A percentile compares a stretch with the other conserved stretches of the same genome.
These are phyloP conservation scores for Arxiozyma slooffiae DNA, from an alignment of 1,139 yeast species.

Conservation along the genomic window DNA sequence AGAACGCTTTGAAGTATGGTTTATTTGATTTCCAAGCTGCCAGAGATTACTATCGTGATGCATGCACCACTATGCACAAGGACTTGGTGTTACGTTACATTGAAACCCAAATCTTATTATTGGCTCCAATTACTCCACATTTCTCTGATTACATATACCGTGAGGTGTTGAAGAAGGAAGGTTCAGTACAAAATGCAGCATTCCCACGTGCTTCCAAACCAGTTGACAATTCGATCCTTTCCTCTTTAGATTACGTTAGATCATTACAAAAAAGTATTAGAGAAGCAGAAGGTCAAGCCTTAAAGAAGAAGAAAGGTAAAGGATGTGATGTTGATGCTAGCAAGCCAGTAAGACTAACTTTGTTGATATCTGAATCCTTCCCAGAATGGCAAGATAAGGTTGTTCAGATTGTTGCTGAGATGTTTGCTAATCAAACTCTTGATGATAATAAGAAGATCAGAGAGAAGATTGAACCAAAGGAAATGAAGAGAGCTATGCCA, in stretches of 20 bases:
- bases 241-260: constrained; percentile 72
- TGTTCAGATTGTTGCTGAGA: constrained; percentile 71
- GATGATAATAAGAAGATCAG: constrained; percentile 54
- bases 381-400: constrained; percentile 95
- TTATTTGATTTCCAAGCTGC: constrained; percentile 90
- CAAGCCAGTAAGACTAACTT: constrained; percentile 61
- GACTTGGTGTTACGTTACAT: constrained; percentile 75
- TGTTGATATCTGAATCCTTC: constrained; percentile 71
- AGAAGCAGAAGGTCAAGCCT: constrained; percentile 80
- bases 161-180: constrained; percentile 56
- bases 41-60: constrained; percentile 92
- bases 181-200: constrained; percentile 58
- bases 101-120: constrained; percentile 70
- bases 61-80: constrained; percentile 62
- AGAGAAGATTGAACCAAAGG: constrained; percentile 55
- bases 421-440: constrained; percentile 55
- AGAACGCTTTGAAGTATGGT: constrained; percentile 82
- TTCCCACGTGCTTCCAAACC: constrained; percentile 73
- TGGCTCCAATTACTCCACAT: constrained; percentile 94
- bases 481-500: constrained; percentile 96
- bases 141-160: constrained; percentile 84
- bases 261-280: constrained; percentile 71
- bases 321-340: constrained; percentile 60
- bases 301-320: constrained; percentile 89
- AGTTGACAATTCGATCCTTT: constrained; percentile 49